Percentiles rank a stretch among this genome's conserved stretches.
These are phyloP conservation scores for Ustilaginoidea virens DNA, from an alignment of 2,329 filamentous ascomycete species.

Conservation along the genomic window DNA sequence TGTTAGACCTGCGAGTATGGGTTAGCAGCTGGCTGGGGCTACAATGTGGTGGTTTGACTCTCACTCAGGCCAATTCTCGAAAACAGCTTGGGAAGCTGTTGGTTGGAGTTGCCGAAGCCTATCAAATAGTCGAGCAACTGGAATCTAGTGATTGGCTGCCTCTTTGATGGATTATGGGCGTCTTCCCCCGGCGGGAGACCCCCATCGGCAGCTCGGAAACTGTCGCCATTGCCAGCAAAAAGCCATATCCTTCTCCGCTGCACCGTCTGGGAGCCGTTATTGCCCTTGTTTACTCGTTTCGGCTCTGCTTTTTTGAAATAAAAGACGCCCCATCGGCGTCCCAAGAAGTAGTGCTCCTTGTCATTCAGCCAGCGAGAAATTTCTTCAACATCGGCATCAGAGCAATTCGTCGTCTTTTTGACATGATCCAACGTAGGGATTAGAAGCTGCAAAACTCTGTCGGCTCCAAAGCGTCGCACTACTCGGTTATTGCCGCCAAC, in stretches of 20 bases:
- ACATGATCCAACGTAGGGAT: conserved; percentile 27
- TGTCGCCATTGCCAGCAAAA: conserved; percentile 37
- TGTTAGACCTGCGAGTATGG: conserved; percentile 29
- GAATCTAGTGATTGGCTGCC: conserved; percentile 20
- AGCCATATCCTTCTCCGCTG: conserved; percentile 26
- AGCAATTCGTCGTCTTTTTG: conserved; percentile 13
- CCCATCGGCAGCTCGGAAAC: conserved; percentile 15
- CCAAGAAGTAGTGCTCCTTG: conserved; percentile 25
- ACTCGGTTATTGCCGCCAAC: conserved; percentile 36
- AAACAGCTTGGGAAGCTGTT: conserved; percentile 40
- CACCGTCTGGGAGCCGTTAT: conserved; percentile 8
- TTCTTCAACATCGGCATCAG: conserved; percentile 15
- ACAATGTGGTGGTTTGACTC: conserved; percentile 4
- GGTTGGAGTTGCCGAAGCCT: conserved; percentile 25
- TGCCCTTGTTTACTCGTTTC: conserved; percentile 13
- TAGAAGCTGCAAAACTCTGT: conserved; percentile 41
- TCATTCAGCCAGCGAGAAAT: conserved; percentile 15
- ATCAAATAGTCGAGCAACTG: conserved; percentile 36
- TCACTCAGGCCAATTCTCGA: conserved; percentile 39
- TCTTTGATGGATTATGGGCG: conserved; percentile 9
- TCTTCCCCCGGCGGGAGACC: conserved; percentile 11
- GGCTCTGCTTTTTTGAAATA: conserved; percentile 26
- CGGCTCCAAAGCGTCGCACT: conserved; percentile 37
- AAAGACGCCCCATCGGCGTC: conserved; percentile 32
- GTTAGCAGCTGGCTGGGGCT: neutral